Base-by-base conservation (phyloP, 2,329 filamentous ascomycete species). In the Penicillium nordicum region DNA sequence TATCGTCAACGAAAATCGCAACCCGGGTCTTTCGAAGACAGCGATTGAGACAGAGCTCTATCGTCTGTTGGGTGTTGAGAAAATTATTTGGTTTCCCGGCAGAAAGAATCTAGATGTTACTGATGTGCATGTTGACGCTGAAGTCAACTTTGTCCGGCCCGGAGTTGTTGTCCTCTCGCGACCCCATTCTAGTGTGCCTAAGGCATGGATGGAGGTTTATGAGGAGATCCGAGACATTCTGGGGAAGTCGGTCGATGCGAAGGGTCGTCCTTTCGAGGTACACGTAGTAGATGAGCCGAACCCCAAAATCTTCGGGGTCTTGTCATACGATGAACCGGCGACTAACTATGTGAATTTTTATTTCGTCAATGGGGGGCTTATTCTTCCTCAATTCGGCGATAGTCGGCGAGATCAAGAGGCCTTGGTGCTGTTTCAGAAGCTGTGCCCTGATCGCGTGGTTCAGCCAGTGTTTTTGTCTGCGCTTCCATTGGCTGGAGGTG, bases 261-360 rank as follows among this genome's bases (percentile, higher is more conserved):
- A 64, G 44, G 66, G 67, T 9, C 58, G 67, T 6, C 34, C 34
- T 11, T 57, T 71, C 10, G 58, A 63, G 38, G 45, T 70, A 11
- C 55, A 67, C 36, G 52, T 43, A 4, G 47, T 68, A 14, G 62
- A 66, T 4, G 68, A 71, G 55, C 68, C 69, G 8, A 57, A 60
- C 14, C 60, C 62, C 5, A 41, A 37, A 11, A 6, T 25, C 16
- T 21, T 63, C 14, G 52, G 57, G 21, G 6, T 30, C 7, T 25
- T 43, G 42, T 30, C 49, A 0, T 56, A 63, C 21, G 57, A 61
- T 16, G 57, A 67, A 7, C 64, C 69, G 9, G 57, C 60, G 6
- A 63, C 62, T 1, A 65, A 66, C 14, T 70, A 70, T 55, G 67
- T 66, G 25, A 71, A 71, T 44, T 71, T 66, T 29, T 65, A 66